A percentile compares a stretch with the other conserved stretches of the same genome.
Conservation (phyloP, 257 asterid genomes). For the Mentha longifolia region DNA sequence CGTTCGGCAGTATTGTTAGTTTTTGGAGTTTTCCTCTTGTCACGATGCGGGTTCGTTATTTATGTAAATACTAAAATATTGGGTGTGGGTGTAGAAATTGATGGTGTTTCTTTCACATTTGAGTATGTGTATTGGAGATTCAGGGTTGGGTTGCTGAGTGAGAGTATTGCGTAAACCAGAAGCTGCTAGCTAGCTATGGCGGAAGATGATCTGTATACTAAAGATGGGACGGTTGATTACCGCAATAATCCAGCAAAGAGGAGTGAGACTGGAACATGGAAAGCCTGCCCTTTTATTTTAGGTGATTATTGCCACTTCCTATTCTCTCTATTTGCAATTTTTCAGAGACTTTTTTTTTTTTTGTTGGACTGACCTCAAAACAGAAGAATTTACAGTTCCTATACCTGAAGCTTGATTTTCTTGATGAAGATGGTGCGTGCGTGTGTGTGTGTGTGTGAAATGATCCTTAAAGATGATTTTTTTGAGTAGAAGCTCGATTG, state of each 20-base stretch:
- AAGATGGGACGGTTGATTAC: slow-evolving; percentile 76
- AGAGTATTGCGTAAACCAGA: slow-evolving; percentile 1
- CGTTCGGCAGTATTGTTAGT: slow-evolving; percentile 15
- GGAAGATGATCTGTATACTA: slow-evolving; percentile 62
- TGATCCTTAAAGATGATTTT: background rate
- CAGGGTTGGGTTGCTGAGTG: slow-evolving; percentile 29
- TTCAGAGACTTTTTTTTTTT: background rate
- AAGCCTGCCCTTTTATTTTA: slow-evolving; percentile 72
- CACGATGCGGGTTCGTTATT: background rate
- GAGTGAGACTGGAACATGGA: slow-evolving; percentile 79
- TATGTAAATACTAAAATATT: background rate
- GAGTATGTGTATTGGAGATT: slow-evolving; percentile 20
- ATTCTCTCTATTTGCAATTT: background rate
- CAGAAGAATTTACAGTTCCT: background rate
- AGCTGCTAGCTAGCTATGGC: slow-evolving; percentile 43
- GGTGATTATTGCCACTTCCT: slow-evolving; percentile 38
- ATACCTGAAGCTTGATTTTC: background rate
- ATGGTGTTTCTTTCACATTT: slow-evolving; percentile 16
- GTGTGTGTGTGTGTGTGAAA: slow-evolving; percentile 6
- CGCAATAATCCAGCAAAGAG: slow-evolving; percentile 64
- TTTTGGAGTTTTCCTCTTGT: slow-evolving; percentile 10
- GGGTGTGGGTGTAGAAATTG: background rate
- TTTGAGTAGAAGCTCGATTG: background rate
- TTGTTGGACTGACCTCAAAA: background rate
- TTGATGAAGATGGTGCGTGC: background rate